Base-by-base conservation (phyloP, 208 protist genomes). In the Tritrichomonas foetus region DNA sequence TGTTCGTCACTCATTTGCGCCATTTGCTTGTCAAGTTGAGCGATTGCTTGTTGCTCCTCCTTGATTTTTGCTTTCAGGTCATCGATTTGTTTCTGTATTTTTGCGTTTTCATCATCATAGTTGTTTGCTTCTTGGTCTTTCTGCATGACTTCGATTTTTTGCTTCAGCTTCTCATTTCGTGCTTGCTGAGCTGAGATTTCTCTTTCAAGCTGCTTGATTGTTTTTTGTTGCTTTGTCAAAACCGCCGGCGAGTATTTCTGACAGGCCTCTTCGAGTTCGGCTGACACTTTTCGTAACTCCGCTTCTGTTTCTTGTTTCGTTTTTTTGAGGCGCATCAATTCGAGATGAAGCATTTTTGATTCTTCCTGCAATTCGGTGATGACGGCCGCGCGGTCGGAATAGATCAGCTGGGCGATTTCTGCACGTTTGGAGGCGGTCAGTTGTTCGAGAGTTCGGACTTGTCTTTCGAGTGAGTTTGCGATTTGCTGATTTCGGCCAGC, bases 291-390 rank as follows among this genome's bases (percentile, higher is more conserved):
- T 82, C 39, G 47, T 47, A 82, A 41, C 41, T 82, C 74, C 50
- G 41, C 8, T 16, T 82, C 74, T n/a, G 74, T 82, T 8, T 82
- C 41, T 50, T 82, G 33, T 39, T 82, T 82, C 22, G 33, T 39
- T 11, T 30, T 39, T 47, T 47, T 39, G n/a, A 82, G 33, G 8
- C 74, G 33, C 0, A 39, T 39, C 9, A 82, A 39, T 27, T 82
- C 74, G 33, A 82, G 33, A 50, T 82, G 74, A 14, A 82, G 39
- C 74, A 82, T 82, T 30, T 47, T 27, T 25, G 33, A 82, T 50
- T 82, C 74, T 82, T 82, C 74, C 50, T 82, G 74, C 44, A 82
- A 41, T 82, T 82, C 74, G 39, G 33, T 82, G 50, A 82, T 82
- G 14, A 82, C 39, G 1, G 74, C 74, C 3, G 74, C 74, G 0